Percentiles rank a stretch among this genome's conserved stretches.
Evolutionary conservation across 1,139 yeast genomes (phyloP).

Genomic region (Lizanozyma gosingica): DNA sequence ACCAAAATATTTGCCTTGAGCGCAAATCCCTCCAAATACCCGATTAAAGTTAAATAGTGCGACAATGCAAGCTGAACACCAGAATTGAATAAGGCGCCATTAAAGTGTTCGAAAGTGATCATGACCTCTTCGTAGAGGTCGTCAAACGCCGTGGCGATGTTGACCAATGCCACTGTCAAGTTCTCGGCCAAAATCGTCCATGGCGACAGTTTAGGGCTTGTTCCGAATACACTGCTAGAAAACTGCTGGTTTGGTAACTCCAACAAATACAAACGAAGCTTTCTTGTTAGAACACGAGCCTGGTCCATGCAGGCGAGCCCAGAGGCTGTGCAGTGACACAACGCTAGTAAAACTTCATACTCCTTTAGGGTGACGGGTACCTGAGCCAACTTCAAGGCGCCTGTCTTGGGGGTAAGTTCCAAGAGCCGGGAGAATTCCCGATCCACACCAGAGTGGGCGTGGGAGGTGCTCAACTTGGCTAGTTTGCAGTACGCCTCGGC

Average conservation of each 20-base stretch:
- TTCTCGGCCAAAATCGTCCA: constrained; percentile 22
- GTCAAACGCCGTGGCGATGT: constrained; percentile 27
- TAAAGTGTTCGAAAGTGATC: constrained; percentile 22
- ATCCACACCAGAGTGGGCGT: background rate
- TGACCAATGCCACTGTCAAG: constrained; percentile 28
- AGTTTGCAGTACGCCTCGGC: background rate
- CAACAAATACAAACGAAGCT: constrained; percentile 49
- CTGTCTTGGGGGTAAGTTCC: background rate
- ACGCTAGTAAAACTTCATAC: constrained; percentile 61
- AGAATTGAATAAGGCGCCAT: constrained; percentile 16
- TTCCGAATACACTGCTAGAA: constrained; percentile 8
- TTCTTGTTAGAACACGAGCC: constrained; percentile 42
- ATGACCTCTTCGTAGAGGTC: constrained; percentile 18
- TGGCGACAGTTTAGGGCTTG: constrained; percentile 13
- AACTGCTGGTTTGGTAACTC: constrained; percentile 49
- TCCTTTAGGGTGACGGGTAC: constrained; percentile 45
- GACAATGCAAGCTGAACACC: constrained; percentile 19
- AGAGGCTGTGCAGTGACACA: constrained; percentile 44
- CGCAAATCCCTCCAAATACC: constrained; percentile 36
- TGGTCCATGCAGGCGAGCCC: constrained; percentile 34
- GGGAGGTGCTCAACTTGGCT: background rate
- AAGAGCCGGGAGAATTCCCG: background rate
- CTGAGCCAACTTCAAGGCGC: background rate
- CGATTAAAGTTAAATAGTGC: constrained; percentile 37
- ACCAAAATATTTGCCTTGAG: constrained; percentile 25